Conservation (phyloP, 306 rosid species). For the Corylus avellana region DNA sequence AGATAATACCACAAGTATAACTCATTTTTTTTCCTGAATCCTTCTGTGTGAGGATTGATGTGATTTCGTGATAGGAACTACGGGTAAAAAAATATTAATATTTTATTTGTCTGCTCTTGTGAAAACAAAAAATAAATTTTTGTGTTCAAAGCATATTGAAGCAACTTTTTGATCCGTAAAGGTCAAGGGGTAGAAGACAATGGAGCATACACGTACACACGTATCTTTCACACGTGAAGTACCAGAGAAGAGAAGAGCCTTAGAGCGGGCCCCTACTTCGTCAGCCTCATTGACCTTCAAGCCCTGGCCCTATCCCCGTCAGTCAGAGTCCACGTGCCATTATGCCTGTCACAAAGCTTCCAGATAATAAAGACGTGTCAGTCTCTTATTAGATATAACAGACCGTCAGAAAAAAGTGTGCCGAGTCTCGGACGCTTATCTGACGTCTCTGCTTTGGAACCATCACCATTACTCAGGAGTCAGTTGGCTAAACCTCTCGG, state of each 20-base stretch:
- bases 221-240: slow-evolving; percentile 3
- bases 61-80: too few relatives aligned
- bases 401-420: not conserved
- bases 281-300: slow-evolving; percentile 18
- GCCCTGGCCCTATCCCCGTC: not conserved
- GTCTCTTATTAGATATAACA: not conserved
- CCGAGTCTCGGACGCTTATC: not conserved
- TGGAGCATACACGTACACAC: not conserved
- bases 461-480: not conserved
- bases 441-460: not conserved
- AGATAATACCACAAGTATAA: too few relatives aligned
- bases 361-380: not conserved
- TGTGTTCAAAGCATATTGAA: not conserved
- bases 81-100: too few relatives aligned
- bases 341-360: not conserved
- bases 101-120: too few relatives aligned
- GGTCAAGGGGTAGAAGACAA: not conserved
- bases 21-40: too few relatives aligned
- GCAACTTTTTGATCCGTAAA: not conserved
- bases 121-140: too few relatives aligned
- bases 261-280: slow-evolving; percentile 12
- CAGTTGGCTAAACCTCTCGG: not conserved
- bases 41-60: too few relatives aligned
- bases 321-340: slow-evolving; percentile 20
- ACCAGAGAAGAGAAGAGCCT: not conserved